Percentiles rank a stretch among this genome's conserved stretches.
Evolutionary conservation across 306 rosid genomes (phyloP).

Genomic region (Ceratonia siliqua): DNA sequence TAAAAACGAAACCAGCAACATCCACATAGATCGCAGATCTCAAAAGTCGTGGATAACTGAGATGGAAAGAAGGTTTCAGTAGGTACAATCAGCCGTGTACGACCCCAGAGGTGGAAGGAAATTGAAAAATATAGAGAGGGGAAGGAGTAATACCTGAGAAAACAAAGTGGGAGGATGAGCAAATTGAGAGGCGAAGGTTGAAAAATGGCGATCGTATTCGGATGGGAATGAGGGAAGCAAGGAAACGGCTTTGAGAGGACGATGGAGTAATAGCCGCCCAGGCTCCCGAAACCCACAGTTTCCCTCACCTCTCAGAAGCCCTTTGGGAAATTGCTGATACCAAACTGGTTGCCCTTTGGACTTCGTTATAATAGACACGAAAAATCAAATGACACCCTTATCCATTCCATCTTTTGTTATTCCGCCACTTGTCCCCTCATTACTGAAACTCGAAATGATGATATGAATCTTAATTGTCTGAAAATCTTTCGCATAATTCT

Average conservation of each 20-base stretch:
- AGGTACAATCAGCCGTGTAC: neutral
- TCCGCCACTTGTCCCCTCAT: neutral
- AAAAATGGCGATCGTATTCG: neutral
- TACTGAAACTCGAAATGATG: too few relatives aligned
- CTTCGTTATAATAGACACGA: neutral
- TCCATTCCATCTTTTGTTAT: constrained; percentile 22
- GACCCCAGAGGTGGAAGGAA: neutral
- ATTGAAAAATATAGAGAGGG: too few relatives aligned
- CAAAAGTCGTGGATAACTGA: neutral
- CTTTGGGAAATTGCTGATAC: neutral
- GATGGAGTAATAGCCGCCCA: neutral
- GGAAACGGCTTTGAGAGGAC: neutral
- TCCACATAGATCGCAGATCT: neutral
- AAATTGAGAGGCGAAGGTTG: neutral
- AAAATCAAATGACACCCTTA: constrained; percentile 30
- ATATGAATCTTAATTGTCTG: neutral
- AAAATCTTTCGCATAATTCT: neutral
- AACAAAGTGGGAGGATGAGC: neutral
- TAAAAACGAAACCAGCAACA: neutral
- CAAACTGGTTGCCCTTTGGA: neutral
- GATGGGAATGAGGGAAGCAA: neutral
- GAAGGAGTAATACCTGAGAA: neutral
- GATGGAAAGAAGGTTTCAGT: neutral
- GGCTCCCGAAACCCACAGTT: neutral
- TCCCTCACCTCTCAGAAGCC: neutral